Base-by-base conservation (phyloP, 163 green algal species). In the Chlorella variabilis region DNA sequence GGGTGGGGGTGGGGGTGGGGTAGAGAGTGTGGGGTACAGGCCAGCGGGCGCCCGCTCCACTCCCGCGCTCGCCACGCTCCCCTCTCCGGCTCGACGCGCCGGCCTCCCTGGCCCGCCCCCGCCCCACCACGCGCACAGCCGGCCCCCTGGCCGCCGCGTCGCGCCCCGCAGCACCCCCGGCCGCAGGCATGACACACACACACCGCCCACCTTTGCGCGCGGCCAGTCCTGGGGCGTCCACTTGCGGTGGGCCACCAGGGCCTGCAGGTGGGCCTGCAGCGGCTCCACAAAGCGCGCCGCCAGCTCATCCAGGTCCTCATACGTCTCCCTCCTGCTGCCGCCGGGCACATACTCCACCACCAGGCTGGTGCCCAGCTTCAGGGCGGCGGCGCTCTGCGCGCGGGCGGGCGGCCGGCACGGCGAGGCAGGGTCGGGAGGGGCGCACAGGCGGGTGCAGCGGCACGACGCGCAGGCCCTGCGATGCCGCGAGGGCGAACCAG, bases 261-360 rank as follows among this genome's bases (percentile, higher is more conserved):
- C 67, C 17, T 61, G n/a, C 33, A 87, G 39, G 49, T 71, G 67
- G 2, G 36, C 48, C 42, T 80, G 69, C 2, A 87, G 3, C 25
- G 87, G 87, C 36, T 89, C 85, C 41, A 88, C 68, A 65, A 80
- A 89, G 15, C 73, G 36, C 15, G 73, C 73, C 6, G 73, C 59
- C 13, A 80, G 33, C 75, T 91, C 89, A 78, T 93, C 86, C 51
- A 93, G 66, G 63, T 92, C 88, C 17, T 92, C 88, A 66, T 86
- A 92, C 42, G 38, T 56, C 71, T 85, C 74, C 18, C 54, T 71
- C 59, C 36, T 71, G 58, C 29, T 31, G 29, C 51, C 71, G 23
- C 45, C 15, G 45, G 59, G 41, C 27, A 38, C 33, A 7, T 25
- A 48, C 39, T 61, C 59, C 7, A 71, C 34, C 18, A 49, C 21